Evolutionary conservation across 2,329 filamentous ascomycete genomes (phyloP).

Genomic region (Trematosphaeria pertusa): DNA sequence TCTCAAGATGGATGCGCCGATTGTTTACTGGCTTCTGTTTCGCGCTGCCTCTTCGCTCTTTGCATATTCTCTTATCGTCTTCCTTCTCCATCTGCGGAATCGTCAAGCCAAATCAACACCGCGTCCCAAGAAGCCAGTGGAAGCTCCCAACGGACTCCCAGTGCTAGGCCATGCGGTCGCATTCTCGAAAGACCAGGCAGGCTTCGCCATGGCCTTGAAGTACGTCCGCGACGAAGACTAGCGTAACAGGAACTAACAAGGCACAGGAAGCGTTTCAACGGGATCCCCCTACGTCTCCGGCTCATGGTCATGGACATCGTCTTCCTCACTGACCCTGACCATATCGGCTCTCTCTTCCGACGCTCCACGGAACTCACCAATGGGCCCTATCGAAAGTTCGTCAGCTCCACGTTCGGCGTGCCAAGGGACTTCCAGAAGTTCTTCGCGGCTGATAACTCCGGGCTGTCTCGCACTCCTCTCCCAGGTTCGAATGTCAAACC

Average conservation of each 20-base stretch:
- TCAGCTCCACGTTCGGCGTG: constrained; percentile 1
- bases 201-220: no score
- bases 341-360: background rate
- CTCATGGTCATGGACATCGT: background rate
- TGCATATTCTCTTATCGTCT: background rate
- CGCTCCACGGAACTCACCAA: constrained; percentile 3
- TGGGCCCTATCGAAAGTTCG: constrained; percentile 3
- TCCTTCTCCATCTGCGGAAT: background rate
- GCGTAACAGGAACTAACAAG: background rate
- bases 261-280: background rate
- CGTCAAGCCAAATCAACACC: constrained; percentile 1
- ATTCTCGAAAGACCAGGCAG: background rate
- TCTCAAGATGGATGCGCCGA: background rate
- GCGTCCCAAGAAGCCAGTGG: background rate
- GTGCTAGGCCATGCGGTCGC: background rate
- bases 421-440: constrained; percentile 1
- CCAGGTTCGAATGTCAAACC: background rate
- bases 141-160: background rate
- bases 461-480: background rate
- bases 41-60: background rate
- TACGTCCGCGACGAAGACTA: no score
- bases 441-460: constrained; percentile 1
- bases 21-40: background rate
- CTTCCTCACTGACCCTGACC: background rate
- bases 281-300: background rate